Percentiles rank a stretch among this genome's conserved stretches.
Evolutionary conservation across 192 early-diverging fungal genomes (phyloP).

Genomic region (Coemansia sp.): DNA sequence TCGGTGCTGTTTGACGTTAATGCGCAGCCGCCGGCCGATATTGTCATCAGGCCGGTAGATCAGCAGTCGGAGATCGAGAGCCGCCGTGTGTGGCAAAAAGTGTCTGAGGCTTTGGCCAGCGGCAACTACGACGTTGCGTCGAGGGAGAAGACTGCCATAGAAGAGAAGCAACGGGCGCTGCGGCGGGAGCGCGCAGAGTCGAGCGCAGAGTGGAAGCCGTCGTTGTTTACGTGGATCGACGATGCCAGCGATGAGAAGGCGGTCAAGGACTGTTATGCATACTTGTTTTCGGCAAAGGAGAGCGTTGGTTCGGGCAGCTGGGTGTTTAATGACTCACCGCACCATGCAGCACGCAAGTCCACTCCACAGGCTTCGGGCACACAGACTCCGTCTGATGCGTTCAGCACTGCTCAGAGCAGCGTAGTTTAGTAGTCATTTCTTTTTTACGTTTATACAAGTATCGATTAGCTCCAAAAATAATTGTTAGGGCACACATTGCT

Average conservation of each 20-base stretch:
- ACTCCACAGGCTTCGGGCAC: constrained; percentile 26
- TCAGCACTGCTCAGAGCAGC: constrained; percentile 47
- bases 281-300: constrained; percentile 45
- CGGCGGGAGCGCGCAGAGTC: constrained; percentile 62
- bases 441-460: not conserved
- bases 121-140: constrained; percentile 71
- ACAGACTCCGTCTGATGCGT: constrained; percentile 50
- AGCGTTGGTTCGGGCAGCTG: constrained; percentile 50
- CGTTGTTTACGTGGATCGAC: constrained; percentile 50
- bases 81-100: constrained; percentile 67
- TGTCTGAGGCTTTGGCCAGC: constrained; percentile 63
- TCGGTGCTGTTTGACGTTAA: constrained; percentile 62
- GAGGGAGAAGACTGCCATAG: constrained; percentile 67
- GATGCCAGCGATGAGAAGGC: constrained; percentile 41
- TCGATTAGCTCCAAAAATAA: not conserved
- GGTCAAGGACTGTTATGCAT: constrained; percentile 37
- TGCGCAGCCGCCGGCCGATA: constrained; percentile 55
- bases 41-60: constrained; percentile 56
- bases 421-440: constrained; percentile 10
- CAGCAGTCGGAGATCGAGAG: constrained; percentile 67
- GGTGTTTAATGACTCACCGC: constrained; percentile 38
- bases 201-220: constrained; percentile 57
- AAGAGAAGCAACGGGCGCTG: constrained; percentile 63
- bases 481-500: not conserved
- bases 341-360: constrained; percentile 12